phyloP scores from a whole-genome alignment of 2,329 filamentous ascomycete genomes.

The Capronia coronata region DNA sequence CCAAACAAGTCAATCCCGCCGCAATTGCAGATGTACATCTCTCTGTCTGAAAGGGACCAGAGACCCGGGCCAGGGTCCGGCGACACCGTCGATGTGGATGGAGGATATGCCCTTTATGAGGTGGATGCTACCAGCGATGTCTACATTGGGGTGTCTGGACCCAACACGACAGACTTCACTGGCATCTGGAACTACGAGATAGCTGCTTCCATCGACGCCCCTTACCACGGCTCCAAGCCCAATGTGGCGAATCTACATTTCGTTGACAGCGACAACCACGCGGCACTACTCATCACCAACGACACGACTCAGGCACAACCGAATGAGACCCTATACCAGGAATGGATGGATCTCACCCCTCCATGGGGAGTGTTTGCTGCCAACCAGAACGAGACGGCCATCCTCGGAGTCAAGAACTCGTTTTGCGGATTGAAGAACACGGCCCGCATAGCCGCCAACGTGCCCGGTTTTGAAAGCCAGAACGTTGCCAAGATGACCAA shows the following conservation, averaged over 20 bases:
- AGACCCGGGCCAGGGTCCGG: slow-evolving; percentile 57
- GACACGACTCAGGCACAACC: slow-evolving; percentile 55
- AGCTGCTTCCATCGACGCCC: slow-evolving; percentile 71
- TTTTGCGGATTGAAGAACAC: slow-evolving; percentile 70
- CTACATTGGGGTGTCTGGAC: slow-evolving; percentile 70
- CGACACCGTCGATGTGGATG: slow-evolving; percentile 49
- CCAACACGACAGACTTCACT: slow-evolving; percentile 55
- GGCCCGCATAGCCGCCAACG: slow-evolving; percentile 57
- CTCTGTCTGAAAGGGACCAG: slow-evolving; percentile 56
- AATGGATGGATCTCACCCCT: slow-evolving; percentile 52
- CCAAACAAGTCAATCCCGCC: slow-evolving; percentile 48
- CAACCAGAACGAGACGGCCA: slow-evolving; percentile 51
- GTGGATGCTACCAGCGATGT: slow-evolving; percentile 59
- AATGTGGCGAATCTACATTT: slow-evolving; percentile 60
- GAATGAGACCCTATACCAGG: slow-evolving; percentile 44
- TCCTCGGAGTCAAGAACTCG: slow-evolving; percentile 68
- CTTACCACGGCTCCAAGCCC: slow-evolving; percentile 53
- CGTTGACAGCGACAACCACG: slow-evolving; percentile 75
- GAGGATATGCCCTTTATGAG: slow-evolving; percentile 63
- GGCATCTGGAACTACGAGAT: slow-evolving; percentile 74
- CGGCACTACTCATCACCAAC: slow-evolving; percentile 71
- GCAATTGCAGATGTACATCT: slow-evolving; percentile 73
- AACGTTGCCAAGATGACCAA: slow-evolving; percentile 59
- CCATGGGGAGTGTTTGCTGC: slow-evolving; percentile 74
- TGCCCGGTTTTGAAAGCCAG: slow-evolving; percentile 45